These are phyloP conservation scores for Psilocybe cyanescens DNA, from an alignment of 768 basidiomycete species.

Conservation along the genomic window DNA sequence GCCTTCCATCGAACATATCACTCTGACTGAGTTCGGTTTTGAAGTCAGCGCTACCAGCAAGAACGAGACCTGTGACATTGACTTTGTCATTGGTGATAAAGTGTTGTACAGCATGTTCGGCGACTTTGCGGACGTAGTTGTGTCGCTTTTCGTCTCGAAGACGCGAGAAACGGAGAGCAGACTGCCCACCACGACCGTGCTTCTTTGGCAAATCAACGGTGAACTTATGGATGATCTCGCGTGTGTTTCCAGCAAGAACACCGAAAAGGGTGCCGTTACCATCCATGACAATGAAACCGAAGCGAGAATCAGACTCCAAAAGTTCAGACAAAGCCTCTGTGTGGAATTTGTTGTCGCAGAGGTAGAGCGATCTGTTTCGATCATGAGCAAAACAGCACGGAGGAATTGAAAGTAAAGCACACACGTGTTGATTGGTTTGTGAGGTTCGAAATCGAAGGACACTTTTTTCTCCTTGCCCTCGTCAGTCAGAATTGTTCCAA, in stretches of 20 bases:
- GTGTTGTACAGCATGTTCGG: slow-evolving; percentile 95
- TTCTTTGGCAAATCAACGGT: slow-evolving; percentile 99
- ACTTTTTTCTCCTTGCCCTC: slow-evolving; percentile 99
- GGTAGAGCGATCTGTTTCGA: slow-evolving; percentile 81
- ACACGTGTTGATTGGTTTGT: slow-evolving; percentile 98
- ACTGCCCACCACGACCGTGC: slow-evolving; percentile 99
- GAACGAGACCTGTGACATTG: slow-evolving; percentile 94
- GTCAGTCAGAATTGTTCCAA: slow-evolving; percentile 96
- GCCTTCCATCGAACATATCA: slow-evolving; percentile 92
- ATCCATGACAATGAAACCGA: slow-evolving; percentile 99
- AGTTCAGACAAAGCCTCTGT: slow-evolving; percentile 97
- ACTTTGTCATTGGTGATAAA: slow-evolving; percentile 98
- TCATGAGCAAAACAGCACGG: background rate
- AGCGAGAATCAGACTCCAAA: slow-evolving; percentile 95
- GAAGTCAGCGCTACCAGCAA: slow-evolving; percentile 98
- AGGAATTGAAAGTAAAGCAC: slow-evolving; percentile 29
- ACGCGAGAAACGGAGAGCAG: slow-evolving; percentile 99
- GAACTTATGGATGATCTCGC: slow-evolving; percentile 97
- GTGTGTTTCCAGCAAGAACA: slow-evolving; percentile 94
- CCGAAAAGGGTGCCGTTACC: slow-evolving; percentile 98
- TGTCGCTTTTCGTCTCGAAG: slow-evolving; percentile 98
- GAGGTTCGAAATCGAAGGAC: slow-evolving; percentile 97
- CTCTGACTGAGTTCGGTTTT: slow-evolving; percentile 96
- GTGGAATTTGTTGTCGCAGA: slow-evolving; percentile 99
- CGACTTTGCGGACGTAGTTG: slow-evolving; percentile 99